Evolutionary conservation across 768 basidiomycete species (phyloP).

Genomic region (Lactifluus rugatus): DNA sequence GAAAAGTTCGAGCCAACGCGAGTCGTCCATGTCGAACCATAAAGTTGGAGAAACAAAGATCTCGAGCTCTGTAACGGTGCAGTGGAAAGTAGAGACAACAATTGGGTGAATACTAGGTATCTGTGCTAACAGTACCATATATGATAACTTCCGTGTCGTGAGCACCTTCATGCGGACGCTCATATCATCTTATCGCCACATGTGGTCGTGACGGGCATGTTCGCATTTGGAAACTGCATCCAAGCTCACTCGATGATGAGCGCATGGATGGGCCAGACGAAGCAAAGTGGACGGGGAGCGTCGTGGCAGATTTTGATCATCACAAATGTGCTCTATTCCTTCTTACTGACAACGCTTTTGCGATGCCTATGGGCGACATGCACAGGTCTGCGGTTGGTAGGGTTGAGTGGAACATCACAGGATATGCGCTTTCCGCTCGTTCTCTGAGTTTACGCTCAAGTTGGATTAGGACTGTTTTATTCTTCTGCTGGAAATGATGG

Average conservation of each 20-base stretch:
- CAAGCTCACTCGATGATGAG: conserved; percentile 35
- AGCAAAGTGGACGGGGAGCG: conserved; percentile 58
- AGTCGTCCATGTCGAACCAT: too few relatives aligned
- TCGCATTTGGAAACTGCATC: conserved; percentile 79
- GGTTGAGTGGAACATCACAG: conserved; percentile 93
- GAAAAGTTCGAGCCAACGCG: too few relatives aligned
- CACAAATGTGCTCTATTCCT: conserved; percentile 45
- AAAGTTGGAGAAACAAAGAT: too few relatives aligned
- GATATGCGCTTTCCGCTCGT: conserved; percentile 34
- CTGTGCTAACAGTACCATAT: conserved; percentile 39
- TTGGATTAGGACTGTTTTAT: conserved; percentile 60
- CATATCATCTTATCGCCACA: conserved; percentile 89
- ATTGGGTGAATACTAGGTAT: too few relatives aligned
- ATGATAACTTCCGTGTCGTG: conserved; percentile 81
- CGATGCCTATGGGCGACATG: background rate
- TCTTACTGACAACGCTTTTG: background rate
- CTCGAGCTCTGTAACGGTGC: too few relatives aligned
- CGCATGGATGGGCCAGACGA: conserved; percentile 34
- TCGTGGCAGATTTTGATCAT: conserved; percentile 83
- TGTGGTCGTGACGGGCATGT: conserved; percentile 83
- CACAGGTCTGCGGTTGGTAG: conserved; percentile 61
- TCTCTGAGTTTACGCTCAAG: background rate
- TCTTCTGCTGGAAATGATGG: conserved; percentile 80
- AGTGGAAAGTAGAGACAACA: too few relatives aligned
- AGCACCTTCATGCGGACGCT: conserved; percentile 90